phyloP scores from a whole-genome alignment of 169 alveolate species.

The Plasmodium vinckei region DNA sequence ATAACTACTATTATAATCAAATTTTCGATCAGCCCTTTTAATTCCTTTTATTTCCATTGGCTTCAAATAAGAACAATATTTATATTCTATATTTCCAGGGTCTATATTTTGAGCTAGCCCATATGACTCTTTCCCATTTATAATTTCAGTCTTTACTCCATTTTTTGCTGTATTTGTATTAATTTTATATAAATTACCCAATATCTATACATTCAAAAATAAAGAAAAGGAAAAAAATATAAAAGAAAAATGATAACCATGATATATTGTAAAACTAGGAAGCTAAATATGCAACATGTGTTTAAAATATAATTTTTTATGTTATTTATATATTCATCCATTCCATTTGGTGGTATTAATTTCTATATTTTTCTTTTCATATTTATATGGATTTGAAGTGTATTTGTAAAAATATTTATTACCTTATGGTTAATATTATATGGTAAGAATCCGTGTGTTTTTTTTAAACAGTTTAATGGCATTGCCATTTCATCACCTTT shows the following conservation, averaged over 20 bases:
- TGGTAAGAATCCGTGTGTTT: conserved; percentile 13
- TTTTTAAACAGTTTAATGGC: conserved; percentile 19
- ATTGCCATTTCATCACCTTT: conserved; percentile 27
- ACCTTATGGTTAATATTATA: conserved; percentile 42
- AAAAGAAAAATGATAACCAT: neutral
- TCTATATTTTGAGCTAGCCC: conserved; percentile 19
- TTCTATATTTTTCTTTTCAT: neutral
- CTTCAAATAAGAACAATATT: conserved; percentile 77
- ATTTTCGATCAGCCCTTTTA: conserved; percentile 85
- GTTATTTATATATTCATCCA: neutral
- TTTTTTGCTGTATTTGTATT: conserved; percentile 34
- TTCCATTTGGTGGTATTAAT: neutral
- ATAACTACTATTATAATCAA: conserved; percentile 77
- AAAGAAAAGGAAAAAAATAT: conserved; percentile 4
- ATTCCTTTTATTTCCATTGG: conserved; percentile 83
- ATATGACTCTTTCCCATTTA: neutral
- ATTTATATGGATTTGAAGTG: neutral
- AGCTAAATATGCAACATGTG: too few species aligned
- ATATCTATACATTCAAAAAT: conserved; percentile 6
- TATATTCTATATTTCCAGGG: conserved; percentile 27
- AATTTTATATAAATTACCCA: conserved; percentile 41
- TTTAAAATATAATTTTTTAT: too few species aligned
- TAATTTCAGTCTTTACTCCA: neutral
- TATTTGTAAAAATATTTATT: conserved; percentile 1
- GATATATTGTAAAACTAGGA: too few species aligned